Percentiles rank a stretch among this genome's conserved stretches.
These are phyloP conservation scores for Epichloe coenophiala DNA, from an alignment of 2,329 filamentous ascomycete species.

Conservation along the genomic window DNA sequence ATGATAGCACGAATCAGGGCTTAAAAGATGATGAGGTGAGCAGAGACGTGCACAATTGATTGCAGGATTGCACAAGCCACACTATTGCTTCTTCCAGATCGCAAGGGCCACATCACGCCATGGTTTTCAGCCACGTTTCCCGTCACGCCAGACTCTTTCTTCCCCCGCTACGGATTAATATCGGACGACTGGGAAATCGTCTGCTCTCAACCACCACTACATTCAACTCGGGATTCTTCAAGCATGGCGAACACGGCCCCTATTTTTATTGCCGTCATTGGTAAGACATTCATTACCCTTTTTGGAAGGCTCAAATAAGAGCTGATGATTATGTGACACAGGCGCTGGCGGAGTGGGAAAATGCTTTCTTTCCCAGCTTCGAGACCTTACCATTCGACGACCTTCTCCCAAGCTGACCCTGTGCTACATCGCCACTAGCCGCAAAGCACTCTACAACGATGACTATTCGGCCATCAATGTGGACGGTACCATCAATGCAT, in stretches of 20 bases:
- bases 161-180: slow-evolving; percentile 17
- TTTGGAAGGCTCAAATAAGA: not conserved
- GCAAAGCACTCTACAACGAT: slow-evolving; percentile 62
- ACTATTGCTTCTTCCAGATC: not conserved
- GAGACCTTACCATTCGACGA: slow-evolving; percentile 50
- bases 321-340: slow-evolving; percentile 23
- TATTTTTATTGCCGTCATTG: slow-evolving; percentile 40
- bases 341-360: slow-evolving; percentile 89
- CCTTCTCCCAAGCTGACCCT: slow-evolving; percentile 60
- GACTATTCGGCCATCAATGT: slow-evolving; percentile 58
- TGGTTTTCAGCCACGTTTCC: slow-evolving; percentile 5
- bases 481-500: slow-evolving; percentile 44
- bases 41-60: not conserved
- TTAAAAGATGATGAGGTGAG: not conserved
- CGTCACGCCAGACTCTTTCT: not conserved
- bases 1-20: not conserved
- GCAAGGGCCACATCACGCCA: too few species aligned
- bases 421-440: slow-evolving; percentile 75
- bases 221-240: slow-evolving; percentile 5
- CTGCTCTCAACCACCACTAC: slow-evolving; percentile 9
- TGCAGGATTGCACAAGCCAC: not conserved
- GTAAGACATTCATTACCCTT: slow-evolving; percentile 15
- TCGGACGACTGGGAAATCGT: slow-evolving; percentile 19
- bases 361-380: slow-evolving; percentile 74
- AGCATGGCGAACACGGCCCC: slow-evolving; percentile 32